Base-by-base conservation (phyloP, 169 alveolate species). In the Eimeria mitis region DNA sequence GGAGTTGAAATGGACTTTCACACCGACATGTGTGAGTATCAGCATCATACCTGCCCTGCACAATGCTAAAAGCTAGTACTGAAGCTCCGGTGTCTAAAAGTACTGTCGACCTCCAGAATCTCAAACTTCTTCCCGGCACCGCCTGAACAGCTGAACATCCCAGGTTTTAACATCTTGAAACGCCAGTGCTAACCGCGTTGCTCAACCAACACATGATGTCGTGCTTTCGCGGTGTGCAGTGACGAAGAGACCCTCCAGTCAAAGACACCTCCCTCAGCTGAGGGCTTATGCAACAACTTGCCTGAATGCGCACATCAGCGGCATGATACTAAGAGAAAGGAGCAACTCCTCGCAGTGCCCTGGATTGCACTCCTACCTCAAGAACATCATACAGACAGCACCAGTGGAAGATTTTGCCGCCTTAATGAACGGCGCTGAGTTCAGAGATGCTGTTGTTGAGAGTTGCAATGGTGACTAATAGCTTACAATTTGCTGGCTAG, bases 241-340 rank as follows among this genome's bases (percentile, higher is more conserved):
- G 81, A 87, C 94, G 84, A 23, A 68, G 83, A 28, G 40, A 0
- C 59, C 91, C 25, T 54, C 83, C n/a, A 37, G 42, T 59, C 49
- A 70, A 54, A 83, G 28, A 37, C 94, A 87, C 37, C 68, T 65
- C 6, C 47, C 65, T 47, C 94, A 87, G 94, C 94, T 87, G 83
- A 63, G 5, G 68, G 65, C 44, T 5, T 87, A 87, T 31, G 94
- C 94, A 3, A 61, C 83, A 14, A 65, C 68, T 2, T 87, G 94
- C 81, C 94, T 87, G 83, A 87, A 87, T 47, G 94, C 94, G 13
- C 94, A 87, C 54, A 63, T 87, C 83, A 87, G 31, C 83, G 71
- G 94, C 65, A 87, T 87, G 83, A 52, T 47, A 3, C 52, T 87
- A 37, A 63, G 42, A n/a, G 44, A 47, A 63, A 87, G 63, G 34